Evolutionary conservation across 768 basidiomycete genomes (phyloP), one percentile per base, ranked within the genome.

Genomic region (Plicaturopsis crispa): DNA sequence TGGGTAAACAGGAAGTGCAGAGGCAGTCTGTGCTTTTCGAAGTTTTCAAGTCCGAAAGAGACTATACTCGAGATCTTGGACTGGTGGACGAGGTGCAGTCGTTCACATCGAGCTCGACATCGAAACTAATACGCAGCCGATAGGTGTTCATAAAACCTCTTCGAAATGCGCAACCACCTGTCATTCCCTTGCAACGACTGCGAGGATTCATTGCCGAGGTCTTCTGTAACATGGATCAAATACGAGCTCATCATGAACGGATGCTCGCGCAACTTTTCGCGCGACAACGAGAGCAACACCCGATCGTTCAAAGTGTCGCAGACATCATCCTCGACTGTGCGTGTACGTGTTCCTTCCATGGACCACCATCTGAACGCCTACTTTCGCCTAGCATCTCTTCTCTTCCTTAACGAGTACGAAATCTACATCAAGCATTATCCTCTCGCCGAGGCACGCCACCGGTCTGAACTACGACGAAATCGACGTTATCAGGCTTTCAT

Each of bases 1-100:
- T 98, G 2, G 78, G 81, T 18, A 77, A 80, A 52, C 57, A 73
- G 35, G 91, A 96, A 55, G 80, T 92, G 16, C 76, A 84, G 41
- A 72, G 92, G 32, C 92, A 97, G 56, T 85, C 79, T 18, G 76
- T 80, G 26, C 70, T 99, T 5, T 93, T 92, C 48, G 93, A 98
- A 55, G 62, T 94, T 17, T 80, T 97, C 59, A 83, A 88, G 56
- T 80, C 84, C 1, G 96, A 99, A 62, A 72, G 80, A 45, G 83
- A 90, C 43, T 97, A 96, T 55, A 83, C 91, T 8, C 57, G 72
- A 21, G 94, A 97, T 60, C 59, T 99, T 35, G 70, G 79, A 51
- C 56, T 80, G 41, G 61, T 85, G 46, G 60, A 76, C 62, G 70
- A 86, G 55, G 88, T 87, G 43, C 21, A 56, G 43, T 31, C n/a